Conservation (phyloP, 495 filamentous ascomycete genomes). For the Umbilicaria muhlenbergii region DNA sequence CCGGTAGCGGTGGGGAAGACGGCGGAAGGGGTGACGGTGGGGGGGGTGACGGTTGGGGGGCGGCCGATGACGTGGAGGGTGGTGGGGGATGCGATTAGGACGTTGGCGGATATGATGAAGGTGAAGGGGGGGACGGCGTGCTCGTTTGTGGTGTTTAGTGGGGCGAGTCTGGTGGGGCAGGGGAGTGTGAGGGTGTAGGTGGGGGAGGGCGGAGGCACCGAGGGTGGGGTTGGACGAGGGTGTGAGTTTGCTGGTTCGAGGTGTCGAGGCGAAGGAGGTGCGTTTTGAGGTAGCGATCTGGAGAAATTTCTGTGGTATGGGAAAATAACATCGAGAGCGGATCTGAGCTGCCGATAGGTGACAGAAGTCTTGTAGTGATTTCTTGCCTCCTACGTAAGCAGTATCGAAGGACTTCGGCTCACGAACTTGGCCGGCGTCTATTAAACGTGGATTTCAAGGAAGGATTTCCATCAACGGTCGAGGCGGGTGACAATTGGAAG, state of each 20-base stretch:
- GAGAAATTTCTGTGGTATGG: background rate
- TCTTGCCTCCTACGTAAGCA: too few species aligned
- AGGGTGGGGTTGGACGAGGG: background rate
- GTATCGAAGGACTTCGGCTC: too few species aligned
- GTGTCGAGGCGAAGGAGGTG: background rate
- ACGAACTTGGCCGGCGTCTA: too few species aligned
- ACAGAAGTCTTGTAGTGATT: too few species aligned
- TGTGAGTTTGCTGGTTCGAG: background rate
- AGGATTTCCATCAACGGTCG: too few species aligned
- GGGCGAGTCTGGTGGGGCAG: conserved; percentile 16
- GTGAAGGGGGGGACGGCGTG: conserved; percentile 21
- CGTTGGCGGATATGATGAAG: conserved; percentile 19
- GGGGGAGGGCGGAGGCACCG: too few species aligned
- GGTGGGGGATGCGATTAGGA: conserved; percentile 28
- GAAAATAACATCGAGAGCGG: too few species aligned
- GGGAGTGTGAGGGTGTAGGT: background rate
- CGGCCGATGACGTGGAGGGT: conserved; percentile 29
- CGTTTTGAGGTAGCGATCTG: conserved; percentile 3
- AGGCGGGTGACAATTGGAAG: too few species aligned
- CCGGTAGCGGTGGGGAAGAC: conserved; percentile 5
- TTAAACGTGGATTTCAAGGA: too few species aligned
- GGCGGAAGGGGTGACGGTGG: conserved; percentile 3
- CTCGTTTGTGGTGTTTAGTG: conserved; percentile 32
- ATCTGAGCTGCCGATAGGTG: too few species aligned
- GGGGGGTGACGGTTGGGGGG: conserved; percentile 11